These are phyloP conservation scores for Epichloe bromicola DNA, from an alignment of 2,329 filamentous ascomycete genomes.

Conservation along the genomic window DNA sequence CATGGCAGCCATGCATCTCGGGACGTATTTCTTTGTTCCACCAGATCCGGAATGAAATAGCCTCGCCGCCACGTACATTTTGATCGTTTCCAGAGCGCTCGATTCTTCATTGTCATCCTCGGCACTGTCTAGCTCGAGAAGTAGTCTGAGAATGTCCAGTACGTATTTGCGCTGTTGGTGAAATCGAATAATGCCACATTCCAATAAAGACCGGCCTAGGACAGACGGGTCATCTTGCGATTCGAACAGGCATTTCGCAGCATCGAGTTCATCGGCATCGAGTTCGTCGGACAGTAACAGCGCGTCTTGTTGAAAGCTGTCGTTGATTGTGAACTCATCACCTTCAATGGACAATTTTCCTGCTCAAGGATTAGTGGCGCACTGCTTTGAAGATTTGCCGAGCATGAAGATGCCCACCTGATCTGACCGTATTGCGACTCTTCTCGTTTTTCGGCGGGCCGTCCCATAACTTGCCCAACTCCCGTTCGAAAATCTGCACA, in stretches of 20 bases:
- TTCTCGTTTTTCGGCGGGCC: slow-evolving; percentile 61
- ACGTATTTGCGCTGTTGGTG: slow-evolving; percentile 75
- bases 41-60: slow-evolving; percentile 19
- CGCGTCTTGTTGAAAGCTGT: slow-evolving; percentile 72
- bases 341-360: slow-evolving; percentile 64
- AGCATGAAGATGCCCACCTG: slow-evolving; percentile 35
- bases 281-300: slow-evolving; percentile 77
- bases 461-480: slow-evolving; percentile 60
- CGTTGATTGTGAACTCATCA: slow-evolving; percentile 67
- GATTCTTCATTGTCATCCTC: slow-evolving; percentile 40
- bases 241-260: slow-evolving; percentile 63
- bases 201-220: slow-evolving; percentile 59
- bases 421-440: slow-evolving; percentile 58
- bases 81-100: slow-evolving; percentile 19
- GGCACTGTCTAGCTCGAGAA: slow-evolving; percentile 51
- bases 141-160: slow-evolving; percentile 70
- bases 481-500: slow-evolving; percentile 55
- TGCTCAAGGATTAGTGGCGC: slow-evolving; percentile 22
- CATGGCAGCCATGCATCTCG: slow-evolving; percentile 67
- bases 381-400: not conserved
- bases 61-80: slow-evolving; percentile 21
- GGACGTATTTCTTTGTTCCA: slow-evolving; percentile 49
- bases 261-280: slow-evolving; percentile 79
- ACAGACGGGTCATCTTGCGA: slow-evolving; percentile 55
- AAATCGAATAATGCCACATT: slow-evolving; percentile 74